Base-by-base conservation (phyloP, 108 stramenopile species). In the Cylindrotheca closterium region DNA sequence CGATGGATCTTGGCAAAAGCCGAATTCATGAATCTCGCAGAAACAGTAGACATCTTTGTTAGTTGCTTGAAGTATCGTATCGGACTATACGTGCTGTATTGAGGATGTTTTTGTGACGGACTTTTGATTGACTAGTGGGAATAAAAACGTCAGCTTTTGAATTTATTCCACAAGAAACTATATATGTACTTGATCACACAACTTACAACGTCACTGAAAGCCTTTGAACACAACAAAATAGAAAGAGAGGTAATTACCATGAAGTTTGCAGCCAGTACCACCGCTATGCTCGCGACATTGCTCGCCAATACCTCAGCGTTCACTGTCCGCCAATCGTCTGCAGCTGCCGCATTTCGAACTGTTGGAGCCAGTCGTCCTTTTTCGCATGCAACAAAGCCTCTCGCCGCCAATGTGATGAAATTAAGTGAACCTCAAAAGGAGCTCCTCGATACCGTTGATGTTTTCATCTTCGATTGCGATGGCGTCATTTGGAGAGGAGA, bases 391-490 rank as follows among this genome's bases (percentile, higher is more conserved):
- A 42, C 37, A 42, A 42, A 42, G 15, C 37, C 37, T 42, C 37
- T 42, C 15, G 7, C 10, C 15, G 37, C 37, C 37, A 42, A 42
- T 42, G 37, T 42, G 15, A 10, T 42, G 37, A 42, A 42, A 15
- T 42, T 42, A 42, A 42, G 37, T 42, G 85, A 95, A 17, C 87
- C 93, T 0, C 57, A 81, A 30, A 71, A 68, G 42, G 68, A 81
- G 48, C 74, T 96, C 48, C 60, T 96, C 51, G 80, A 91, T 53
- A 46, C 79, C 21, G 85, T 91, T 0, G 97, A 99, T 68, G 94
- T 96, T 0, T 99, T 99, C 66, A 99, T 99, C 65, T 99, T 99
- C 69, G 98, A 99, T 78, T 99, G 98, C 55, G 98, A 99, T 70
- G 98, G 98, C 60, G 98, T 99, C 51, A 97, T 99, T 68, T 99